Base-by-base conservation (phyloP, 208 protist genomes). In the Porcisia deanei region DNA sequence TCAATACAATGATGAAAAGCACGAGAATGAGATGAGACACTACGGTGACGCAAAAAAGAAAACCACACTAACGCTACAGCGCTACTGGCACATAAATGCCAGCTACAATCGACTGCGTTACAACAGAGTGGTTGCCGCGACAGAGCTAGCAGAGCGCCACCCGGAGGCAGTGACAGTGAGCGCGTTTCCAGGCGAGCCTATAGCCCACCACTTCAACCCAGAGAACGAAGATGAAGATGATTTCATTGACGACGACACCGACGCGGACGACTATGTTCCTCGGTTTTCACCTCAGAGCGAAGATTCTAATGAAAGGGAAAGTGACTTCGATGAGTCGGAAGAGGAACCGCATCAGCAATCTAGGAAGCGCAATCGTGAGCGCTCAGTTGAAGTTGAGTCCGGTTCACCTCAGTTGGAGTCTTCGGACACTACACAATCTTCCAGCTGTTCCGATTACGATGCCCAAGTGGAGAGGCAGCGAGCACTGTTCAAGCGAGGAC, bases 91-190 rank as follows among this genome's bases (percentile, higher is more conserved):
- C 54, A 64, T 94, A 0, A 89, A 93, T 73, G 91, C 90, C 1
- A 82, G 90, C 22, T 97, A 94, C 75, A 97, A 97, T 73, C 80
- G 86, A 5, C 75, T 96, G 18, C 91, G 93, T 5, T 97, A 96
- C 83, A 97, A 97, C 75, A 77, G 93, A 34, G 73, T 97, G 25
- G 91, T 97, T 9, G 89, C 92, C 18, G 80, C 82, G 7, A 74
- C 84, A 20, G 87, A 93, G 76, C 70, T 65, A n/a, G 87, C 86
- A 0, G 84, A 88, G 30, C 45, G 59, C 14, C 75, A 90, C 71
- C 59, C 81, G n/a, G 81, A 87, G 34, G 78, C 86, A 37, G 82
- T 86, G 16, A 71, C 63, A 1, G 57, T 69, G 55, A 86, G 68
- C 41, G 83, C 84, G 0, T 96, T 94, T 74, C 71, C 77, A 4